phyloP scores from a whole-genome alignment of 2,329 filamentous ascomycete genomes.

The Pseudogymnoascus destructans region DNA sequence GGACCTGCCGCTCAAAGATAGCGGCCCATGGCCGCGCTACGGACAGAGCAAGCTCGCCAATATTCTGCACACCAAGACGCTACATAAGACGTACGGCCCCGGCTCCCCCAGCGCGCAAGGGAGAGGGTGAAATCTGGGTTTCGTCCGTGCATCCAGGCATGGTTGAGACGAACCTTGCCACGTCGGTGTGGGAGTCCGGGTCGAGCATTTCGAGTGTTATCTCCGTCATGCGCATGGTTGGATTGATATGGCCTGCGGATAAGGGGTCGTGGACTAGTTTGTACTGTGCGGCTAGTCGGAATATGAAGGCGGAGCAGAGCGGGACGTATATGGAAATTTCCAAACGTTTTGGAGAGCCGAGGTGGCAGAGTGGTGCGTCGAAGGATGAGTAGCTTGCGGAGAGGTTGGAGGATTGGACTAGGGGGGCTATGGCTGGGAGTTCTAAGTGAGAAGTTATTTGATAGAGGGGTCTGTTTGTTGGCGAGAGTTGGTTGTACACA shows the following conservation, averaged over 20 bases:
- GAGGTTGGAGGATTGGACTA: conserved; percentile 27
- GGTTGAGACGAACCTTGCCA: conserved; percentile 20
- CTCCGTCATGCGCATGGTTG: conserved; percentile 17
- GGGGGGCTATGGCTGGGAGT: conserved; percentile 21
- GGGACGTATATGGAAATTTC: conserved; percentile 27
- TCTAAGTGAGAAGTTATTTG: conserved; percentile 10
- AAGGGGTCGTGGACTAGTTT: conserved; percentile 28
- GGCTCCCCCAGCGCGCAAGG: conserved; percentile 22
- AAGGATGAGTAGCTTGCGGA: conserved; percentile 26
- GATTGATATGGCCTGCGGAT: conserved; percentile 22
- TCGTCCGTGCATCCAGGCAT: conserved; percentile 25
- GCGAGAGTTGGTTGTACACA: neutral
- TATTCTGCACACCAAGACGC: conserved; percentile 29
- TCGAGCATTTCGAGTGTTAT: conserved; percentile 13
- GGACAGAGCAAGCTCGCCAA: conserved; percentile 36
- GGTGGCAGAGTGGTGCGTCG: conserved; percentile 26
- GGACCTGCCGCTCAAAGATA: conserved; percentile 23
- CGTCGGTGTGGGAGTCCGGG: conserved; percentile 13
- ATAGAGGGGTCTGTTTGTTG: neutral
- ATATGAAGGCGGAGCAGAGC: conserved; percentile 29
- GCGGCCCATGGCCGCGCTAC: conserved; percentile 29
- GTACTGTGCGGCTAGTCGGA: conserved; percentile 27
- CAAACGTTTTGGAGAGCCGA: conserved; percentile 23
- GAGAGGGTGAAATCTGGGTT: conserved; percentile 29
- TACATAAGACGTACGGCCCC: conserved; percentile 27